A percentile compares a stretch with the other conserved stretches of the same genome.
These are phyloP conservation scores for Saccharum officinarum DNA, from an alignment of 176 grass and related monocot genomes.

Conservation along the genomic window DNA sequence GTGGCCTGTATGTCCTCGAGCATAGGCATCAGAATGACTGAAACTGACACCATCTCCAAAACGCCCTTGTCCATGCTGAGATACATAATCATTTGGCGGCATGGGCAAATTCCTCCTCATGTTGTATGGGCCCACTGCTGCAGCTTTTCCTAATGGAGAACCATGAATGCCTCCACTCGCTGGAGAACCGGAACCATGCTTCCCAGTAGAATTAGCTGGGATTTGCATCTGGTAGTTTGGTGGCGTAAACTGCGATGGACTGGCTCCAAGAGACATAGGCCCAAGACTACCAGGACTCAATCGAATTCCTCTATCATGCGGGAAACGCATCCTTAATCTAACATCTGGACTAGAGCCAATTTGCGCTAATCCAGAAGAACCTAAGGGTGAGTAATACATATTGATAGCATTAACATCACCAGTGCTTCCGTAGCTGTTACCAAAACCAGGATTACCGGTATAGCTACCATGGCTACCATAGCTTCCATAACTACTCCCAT, in stretches of 20 bases:
- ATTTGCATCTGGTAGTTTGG: conserved; percentile 78
- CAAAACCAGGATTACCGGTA: conserved; percentile 67
- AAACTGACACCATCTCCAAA: conserved; percentile 60
- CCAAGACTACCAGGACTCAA: conserved; percentile 73
- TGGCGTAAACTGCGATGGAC: conserved; percentile 91
- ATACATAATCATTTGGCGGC: conserved; percentile 65
- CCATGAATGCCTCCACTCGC: conserved; percentile 60
- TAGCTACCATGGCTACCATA: conserved; percentile 89
- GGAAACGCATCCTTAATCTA: conserved; percentile 58
- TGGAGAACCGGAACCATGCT: conserved; percentile 72
- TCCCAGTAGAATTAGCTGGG: conserved; percentile 59
- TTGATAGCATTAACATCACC: conserved; percentile 62
- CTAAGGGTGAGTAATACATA: conserved; percentile 72
- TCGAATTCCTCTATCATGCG: conserved; percentile 77
- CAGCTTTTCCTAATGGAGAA: conserved; percentile 73
- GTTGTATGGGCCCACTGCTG: conserved; percentile 54
- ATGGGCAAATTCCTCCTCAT: conserved; percentile 63
- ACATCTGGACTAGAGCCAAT: conserved; percentile 77
- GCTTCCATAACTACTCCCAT: conserved; percentile 94
- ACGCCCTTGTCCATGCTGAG: conserved; percentile 58
- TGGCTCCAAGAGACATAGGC: conserved; percentile 79
- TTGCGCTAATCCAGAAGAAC: conserved; percentile 79
- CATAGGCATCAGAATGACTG: conserved; percentile 56
- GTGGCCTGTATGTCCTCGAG: conserved; percentile 47
- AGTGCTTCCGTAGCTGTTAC: conserved; percentile 89